Evolutionary conservation across 78 protist genomes (phyloP).

Genomic region (Abeoforma whisleri): DNA sequence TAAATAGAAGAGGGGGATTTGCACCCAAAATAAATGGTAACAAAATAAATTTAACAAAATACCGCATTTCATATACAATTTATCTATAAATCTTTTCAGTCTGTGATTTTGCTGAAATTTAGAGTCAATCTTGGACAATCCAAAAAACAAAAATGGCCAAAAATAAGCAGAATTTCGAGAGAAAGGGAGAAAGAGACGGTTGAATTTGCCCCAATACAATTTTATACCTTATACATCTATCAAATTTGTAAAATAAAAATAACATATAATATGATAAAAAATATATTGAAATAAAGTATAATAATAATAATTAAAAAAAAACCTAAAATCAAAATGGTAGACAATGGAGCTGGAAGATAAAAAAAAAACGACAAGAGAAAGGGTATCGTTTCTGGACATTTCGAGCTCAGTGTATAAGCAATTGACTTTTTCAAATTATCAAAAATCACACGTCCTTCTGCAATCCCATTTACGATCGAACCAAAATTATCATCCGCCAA

Average conservation of each 20-base stretch:
- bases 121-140: too few relatives aligned
- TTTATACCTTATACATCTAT: neutral
- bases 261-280: too few relatives aligned
- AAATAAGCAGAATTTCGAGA: too few relatives aligned
- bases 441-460: conserved; percentile 55
- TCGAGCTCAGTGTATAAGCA: conserved; percentile 75
- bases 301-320: too few relatives aligned
- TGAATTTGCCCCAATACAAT: too few relatives aligned
- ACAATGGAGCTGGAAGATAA: conserved; percentile 74
- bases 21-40: conserved; percentile 36
- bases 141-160: too few relatives aligned
- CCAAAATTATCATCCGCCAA: conserved; percentile 88
- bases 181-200: too few relatives aligned
- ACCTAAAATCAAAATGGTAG: conserved; percentile 48
- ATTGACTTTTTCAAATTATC: conserved; percentile 87
- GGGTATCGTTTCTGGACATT: conserved; percentile 85
- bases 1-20: too few relatives aligned
- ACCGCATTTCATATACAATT: neutral
- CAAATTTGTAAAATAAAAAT: neutral
- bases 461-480: conserved; percentile 73
- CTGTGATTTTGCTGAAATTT: too few relatives aligned
- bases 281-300: too few relatives aligned
- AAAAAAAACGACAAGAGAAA: conserved; percentile 66
- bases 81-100: neutral
- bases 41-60: neutral